Conservation (phyloP, 345 rosid genomes). For the Noccaea caerulescens region DNA sequence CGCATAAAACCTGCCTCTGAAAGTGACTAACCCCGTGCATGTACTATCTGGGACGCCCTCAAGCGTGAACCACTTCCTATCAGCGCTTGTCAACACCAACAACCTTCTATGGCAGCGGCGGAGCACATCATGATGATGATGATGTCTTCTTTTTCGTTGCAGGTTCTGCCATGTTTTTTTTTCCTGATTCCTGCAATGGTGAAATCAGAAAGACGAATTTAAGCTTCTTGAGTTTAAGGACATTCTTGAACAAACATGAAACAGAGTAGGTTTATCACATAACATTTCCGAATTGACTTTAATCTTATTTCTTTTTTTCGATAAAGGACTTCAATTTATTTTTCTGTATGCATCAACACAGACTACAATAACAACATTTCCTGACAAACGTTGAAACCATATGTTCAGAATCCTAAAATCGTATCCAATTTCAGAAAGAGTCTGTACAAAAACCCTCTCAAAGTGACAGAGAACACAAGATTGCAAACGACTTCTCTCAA, state of each 20-base stretch:
- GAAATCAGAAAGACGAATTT: neutral
- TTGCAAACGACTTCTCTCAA: neutral
- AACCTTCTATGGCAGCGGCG: neutral
- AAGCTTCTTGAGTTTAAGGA: neutral
- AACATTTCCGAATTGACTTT: neutral
- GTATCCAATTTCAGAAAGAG: neutral
- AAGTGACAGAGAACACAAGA: neutral
- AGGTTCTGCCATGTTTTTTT: slow-evolving; percentile 3
- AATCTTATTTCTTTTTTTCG: neutral
- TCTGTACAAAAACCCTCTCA: neutral
- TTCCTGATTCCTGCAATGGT: neutral
- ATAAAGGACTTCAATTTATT: no score
- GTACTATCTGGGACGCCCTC: neutral
- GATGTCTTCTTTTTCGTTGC: neutral
- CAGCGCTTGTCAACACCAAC: neutral
- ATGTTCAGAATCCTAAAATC: neutral
- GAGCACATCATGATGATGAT: neutral
- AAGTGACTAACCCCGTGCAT: neutral
- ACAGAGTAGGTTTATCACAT: neutral
- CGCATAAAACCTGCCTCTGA: neutral
- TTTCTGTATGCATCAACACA: neutral
- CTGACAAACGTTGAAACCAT: no score
- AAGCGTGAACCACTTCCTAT: neutral
- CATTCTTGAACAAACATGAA: neutral
- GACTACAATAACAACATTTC: neutral